Percentiles rank a stretch among this genome's conserved stretches.
These are phyloP conservation scores for Paulownia fortunei DNA, from an alignment of 257 asterid species.

Conservation along the genomic window DNA sequence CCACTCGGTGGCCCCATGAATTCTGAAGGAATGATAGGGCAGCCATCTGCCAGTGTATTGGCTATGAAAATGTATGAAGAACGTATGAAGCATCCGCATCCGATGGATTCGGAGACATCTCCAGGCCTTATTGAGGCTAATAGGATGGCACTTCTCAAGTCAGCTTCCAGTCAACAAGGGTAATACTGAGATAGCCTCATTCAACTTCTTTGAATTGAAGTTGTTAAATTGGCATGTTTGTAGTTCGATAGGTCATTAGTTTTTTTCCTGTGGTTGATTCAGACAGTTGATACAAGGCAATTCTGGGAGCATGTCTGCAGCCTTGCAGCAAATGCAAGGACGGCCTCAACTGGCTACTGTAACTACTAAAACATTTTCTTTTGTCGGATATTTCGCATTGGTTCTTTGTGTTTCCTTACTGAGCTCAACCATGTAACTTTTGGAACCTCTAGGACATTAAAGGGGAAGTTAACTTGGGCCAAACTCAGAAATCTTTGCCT, in stretches of 20 bases:
- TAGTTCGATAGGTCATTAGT: not conserved
- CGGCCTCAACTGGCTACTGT: constrained; percentile 82
- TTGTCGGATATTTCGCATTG: constrained; percentile 7
- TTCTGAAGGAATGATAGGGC: constrained; percentile 94
- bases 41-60: constrained; percentile 92
- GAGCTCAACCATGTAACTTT: constrained; percentile 26
- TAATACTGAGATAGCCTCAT: constrained; percentile 39
- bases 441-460: constrained; percentile 70
- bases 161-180: constrained; percentile 95
- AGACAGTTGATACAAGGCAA: constrained; percentile 93
- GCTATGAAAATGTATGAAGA: constrained; percentile 98
- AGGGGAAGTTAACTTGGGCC: constrained; percentile 74
- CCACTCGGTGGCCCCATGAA: constrained; percentile 86
- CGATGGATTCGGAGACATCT: constrained; percentile 95
- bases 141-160: constrained; percentile 94
- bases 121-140: constrained; percentile 80
- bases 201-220: constrained; percentile 7
- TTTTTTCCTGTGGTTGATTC: constrained; percentile 49
- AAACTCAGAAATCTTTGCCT: constrained; percentile 73
- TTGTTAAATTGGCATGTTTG: not conserved
- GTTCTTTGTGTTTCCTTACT: constrained; percentile 20
- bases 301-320: constrained; percentile 86
- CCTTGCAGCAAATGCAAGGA: constrained; percentile 99
- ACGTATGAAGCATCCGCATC: constrained; percentile 88
- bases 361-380: constrained; percentile 35